Evolutionary conservation across 768 basidiomycete genomes (phyloP).

Genomic region (Mycena olivaceomarginata): DNA sequence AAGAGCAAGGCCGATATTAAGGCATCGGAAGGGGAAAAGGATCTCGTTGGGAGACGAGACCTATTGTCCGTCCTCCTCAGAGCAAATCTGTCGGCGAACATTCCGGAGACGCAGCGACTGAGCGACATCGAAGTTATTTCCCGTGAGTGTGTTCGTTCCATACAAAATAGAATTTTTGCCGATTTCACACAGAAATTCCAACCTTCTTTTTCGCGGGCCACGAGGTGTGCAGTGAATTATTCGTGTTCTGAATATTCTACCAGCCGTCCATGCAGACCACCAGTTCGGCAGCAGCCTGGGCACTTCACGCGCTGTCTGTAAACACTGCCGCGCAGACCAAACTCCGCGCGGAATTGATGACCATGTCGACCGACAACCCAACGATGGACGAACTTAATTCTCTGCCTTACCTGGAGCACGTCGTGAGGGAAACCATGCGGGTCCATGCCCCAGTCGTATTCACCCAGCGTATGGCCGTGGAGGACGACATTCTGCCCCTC

Average conservation of each 20-base stretch:
- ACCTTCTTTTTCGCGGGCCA: too few relatives aligned
- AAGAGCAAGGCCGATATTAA: slow-evolving; percentile 60
- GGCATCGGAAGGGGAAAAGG: slow-evolving; percentile 41
- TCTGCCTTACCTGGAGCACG: slow-evolving; percentile 62
- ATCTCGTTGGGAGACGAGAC: slow-evolving; percentile 60
- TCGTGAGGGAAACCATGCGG: slow-evolving; percentile 77
- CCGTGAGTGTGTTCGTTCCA: slow-evolving; percentile 41
- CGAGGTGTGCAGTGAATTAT: too few relatives aligned
- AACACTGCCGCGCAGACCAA: slow-evolving; percentile 61
- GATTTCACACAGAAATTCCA: too few relatives aligned
- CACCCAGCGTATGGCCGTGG: slow-evolving; percentile 65
- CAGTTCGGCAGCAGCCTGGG: slow-evolving; percentile 56
- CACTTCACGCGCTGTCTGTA: slow-evolving; percentile 61
- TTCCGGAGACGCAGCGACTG: slow-evolving; percentile 63
- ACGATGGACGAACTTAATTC: too few relatives aligned
- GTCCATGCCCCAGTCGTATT: slow-evolving; percentile 70
- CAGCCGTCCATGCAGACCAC: background rate
- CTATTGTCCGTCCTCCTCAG: slow-evolving; percentile 67
- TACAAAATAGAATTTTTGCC: too few relatives aligned
- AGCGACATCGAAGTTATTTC: slow-evolving; percentile 68
- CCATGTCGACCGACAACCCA: slow-evolving; percentile 46
- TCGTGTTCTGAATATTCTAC: too few relatives aligned
- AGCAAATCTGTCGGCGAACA: slow-evolving; percentile 70
- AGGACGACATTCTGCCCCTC: slow-evolving; percentile 72
- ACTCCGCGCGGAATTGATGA: slow-evolving; percentile 65